Evolutionary conservation across 2,329 filamentous ascomycete species (phyloP).

Genomic region (Mycogone perniciosa): DNA sequence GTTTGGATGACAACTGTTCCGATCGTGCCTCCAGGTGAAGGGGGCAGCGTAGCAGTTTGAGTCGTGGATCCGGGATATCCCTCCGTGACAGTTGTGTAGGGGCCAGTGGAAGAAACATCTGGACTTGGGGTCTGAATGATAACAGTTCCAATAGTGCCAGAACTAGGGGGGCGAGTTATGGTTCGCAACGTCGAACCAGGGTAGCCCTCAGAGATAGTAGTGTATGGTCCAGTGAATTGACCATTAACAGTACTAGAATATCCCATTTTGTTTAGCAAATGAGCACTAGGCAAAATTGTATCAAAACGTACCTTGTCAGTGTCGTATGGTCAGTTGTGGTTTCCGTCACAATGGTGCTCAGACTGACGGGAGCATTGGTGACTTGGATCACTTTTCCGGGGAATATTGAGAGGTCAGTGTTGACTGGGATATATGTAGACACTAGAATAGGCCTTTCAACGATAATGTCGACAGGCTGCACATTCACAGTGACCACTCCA

Average conservation of each 20-base stretch:
- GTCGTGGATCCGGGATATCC: conserved; percentile 3
- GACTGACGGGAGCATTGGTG: conserved; percentile 9
- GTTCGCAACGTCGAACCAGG: too few species aligned
- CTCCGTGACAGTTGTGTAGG: conserved; percentile 3
- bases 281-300: too few species aligned
- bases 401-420: conserved; percentile 12
- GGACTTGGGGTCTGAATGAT: too few species aligned
- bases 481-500: neutral
- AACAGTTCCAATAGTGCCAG: too few species aligned
- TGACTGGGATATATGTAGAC: conserved; percentile 1
- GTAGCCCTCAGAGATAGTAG: too few species aligned
- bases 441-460: conserved; percentile 8
- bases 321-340: conserved; percentile 2
- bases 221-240: too few species aligned
- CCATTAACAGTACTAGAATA: too few species aligned
- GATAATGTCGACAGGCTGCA: conserved; percentile 11
- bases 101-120: neutral
- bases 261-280: too few species aligned
- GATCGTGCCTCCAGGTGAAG: neutral
- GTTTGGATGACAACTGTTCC: conserved; percentile 3
- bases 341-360: conserved; percentile 12
- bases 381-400: conserved; percentile 7
- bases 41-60: neutral
- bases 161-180: too few species aligned
- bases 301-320: neutral